phyloP scores from a whole-genome alignment of 176 grass and related monocot species.

The Oryza glaberrima region DNA sequence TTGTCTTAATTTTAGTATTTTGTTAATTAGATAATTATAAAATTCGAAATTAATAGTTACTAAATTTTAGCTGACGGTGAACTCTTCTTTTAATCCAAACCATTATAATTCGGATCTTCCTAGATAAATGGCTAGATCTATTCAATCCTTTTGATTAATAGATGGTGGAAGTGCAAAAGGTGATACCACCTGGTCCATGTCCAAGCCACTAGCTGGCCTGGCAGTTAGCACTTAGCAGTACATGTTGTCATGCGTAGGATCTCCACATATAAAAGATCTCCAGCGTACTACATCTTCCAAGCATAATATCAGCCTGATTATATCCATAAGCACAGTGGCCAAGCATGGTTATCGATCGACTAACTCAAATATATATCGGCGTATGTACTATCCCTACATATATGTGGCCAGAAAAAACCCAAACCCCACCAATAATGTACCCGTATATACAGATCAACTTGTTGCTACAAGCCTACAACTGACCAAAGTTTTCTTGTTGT shows the following conservation, averaged over 20 bases:
- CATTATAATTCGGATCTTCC: background rate
- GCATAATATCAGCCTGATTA: constrained; percentile 2
- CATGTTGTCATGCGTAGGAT: constrained; percentile 2
- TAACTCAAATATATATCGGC: background rate
- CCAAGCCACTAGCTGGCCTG: background rate
- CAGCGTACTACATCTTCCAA: background rate
- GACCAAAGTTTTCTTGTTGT: background rate
- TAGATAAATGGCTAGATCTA: background rate
- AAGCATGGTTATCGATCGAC: background rate
- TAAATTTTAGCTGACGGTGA: background rate
- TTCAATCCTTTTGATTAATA: background rate
- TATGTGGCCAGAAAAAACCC: background rate
- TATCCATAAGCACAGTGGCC: background rate
- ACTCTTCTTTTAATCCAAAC: background rate
- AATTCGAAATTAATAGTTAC: background rate
- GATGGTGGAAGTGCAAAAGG: constrained; percentile 33
- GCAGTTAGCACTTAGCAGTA: background rate
- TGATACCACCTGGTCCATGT: constrained; percentile 11
- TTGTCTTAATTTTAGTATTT: background rate
- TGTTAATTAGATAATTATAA: background rate
- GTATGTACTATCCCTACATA: background rate
- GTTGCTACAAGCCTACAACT: background rate
- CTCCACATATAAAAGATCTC: background rate
- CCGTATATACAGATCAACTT: background rate
- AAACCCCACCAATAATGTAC: constrained; percentile 22